A percentile compares a stretch with the other conserved stretches of the same genome.
These are phyloP conservation scores for Neophaeococcomyces mojaviensis DNA, from an alignment of 2,329 filamentous ascomycete species.

Conservation along the genomic window DNA sequence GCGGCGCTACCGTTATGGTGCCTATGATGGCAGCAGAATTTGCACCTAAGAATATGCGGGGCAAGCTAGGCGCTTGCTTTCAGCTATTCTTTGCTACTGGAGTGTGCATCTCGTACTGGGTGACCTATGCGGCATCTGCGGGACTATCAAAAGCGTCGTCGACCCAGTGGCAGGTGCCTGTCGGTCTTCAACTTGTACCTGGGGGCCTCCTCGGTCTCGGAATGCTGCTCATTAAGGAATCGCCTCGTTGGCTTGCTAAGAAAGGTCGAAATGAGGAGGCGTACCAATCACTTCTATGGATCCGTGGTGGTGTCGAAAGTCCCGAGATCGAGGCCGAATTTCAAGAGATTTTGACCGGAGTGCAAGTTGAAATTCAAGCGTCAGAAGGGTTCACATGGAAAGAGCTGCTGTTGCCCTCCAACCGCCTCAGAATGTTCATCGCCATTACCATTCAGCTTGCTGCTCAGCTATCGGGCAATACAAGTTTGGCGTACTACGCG, in stretches of 20 bases:
- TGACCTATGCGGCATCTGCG: slow-evolving; percentile 42
- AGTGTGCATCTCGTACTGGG: slow-evolving; percentile 47
- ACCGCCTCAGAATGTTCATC: slow-evolving; percentile 42
- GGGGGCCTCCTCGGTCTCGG: slow-evolving; percentile 41
- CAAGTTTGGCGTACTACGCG: slow-evolving; percentile 45
- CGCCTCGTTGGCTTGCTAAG: slow-evolving; percentile 41
- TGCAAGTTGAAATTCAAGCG: slow-evolving; percentile 40
- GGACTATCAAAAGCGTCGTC: slow-evolving; percentile 27
- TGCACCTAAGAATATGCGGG: slow-evolving; percentile 37
- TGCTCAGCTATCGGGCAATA: slow-evolving; percentile 45
- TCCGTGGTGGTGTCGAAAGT: slow-evolving; percentile 41
- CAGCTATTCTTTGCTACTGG: slow-evolving; percentile 46
- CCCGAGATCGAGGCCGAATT: slow-evolving; percentile 30
- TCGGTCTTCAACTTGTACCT: slow-evolving; percentile 45
- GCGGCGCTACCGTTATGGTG: slow-evolving; percentile 38
- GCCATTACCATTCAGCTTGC: slow-evolving; percentile 45
- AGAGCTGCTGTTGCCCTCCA: slow-evolving; percentile 41
- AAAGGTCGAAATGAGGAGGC: slow-evolving; percentile 41
- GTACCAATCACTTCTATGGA: slow-evolving; percentile 43
- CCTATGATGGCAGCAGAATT: slow-evolving; percentile 41
- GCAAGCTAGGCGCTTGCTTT: slow-evolving; percentile 44
- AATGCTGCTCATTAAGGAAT: slow-evolving; percentile 45
- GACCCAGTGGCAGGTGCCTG: slow-evolving; percentile 50
- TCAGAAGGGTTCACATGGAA: slow-evolving; percentile 42
- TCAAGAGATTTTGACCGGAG: slow-evolving; percentile 35